Conservation (phyloP, 305 asterid species). For the Solanum aculeatissimum region DNA sequence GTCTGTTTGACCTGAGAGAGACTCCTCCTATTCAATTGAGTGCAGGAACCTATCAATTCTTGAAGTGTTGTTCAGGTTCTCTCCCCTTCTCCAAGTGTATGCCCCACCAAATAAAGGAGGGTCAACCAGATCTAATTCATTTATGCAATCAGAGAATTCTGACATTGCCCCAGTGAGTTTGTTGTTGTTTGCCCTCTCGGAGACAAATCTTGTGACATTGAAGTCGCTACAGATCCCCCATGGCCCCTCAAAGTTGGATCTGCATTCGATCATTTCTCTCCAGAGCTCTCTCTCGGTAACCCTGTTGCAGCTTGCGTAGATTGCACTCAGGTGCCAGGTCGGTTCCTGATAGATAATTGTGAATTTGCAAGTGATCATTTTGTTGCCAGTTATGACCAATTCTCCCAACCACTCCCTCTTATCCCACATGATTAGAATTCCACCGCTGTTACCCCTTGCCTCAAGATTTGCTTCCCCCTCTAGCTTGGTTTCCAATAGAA, state of each 20-base stretch:
- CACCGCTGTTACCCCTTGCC: no score
- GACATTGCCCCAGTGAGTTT: neutral
- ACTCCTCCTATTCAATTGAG: neutral
- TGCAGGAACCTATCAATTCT: neutral
- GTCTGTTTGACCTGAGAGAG: neutral
- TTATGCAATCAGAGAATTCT: neutral
- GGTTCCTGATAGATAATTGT: no score
- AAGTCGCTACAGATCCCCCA: neutral
- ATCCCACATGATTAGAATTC: no score
- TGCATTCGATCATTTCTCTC: neutral
- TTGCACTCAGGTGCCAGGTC: no score
- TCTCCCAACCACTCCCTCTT: no score
- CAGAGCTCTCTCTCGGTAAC: neutral
- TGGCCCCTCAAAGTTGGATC: neutral
- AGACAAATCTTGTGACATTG: neutral
- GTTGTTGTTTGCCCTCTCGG: neutral
- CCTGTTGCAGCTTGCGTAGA: neutral
- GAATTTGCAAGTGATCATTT: no score
- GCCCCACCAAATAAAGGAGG: neutral
- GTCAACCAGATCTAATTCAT: neutral
- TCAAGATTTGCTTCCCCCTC: no score
- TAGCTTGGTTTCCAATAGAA: no score
- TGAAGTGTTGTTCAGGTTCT: neutral
- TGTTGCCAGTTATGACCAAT: no score
- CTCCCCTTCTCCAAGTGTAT: neutral